Evolutionary conservation across 2,329 filamentous ascomycete species (phyloP).

Genomic region (Lachnellula occidentalis): DNA sequence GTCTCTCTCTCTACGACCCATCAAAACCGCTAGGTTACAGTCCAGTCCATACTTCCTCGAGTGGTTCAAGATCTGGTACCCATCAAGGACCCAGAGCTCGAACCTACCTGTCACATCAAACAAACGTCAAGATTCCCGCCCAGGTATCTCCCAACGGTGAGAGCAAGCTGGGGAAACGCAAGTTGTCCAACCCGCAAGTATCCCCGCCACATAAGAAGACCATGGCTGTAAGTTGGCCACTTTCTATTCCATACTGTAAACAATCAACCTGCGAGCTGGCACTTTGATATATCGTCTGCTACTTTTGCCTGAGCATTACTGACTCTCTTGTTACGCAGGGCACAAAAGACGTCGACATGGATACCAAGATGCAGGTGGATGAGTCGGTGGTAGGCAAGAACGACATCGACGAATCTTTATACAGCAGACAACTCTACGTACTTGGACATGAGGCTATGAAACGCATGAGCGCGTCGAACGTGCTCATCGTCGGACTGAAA

Average conservation of each 20-base stretch:
- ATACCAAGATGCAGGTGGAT: slow-evolving; percentile 62
- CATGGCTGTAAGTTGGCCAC: slow-evolving; percentile 51
- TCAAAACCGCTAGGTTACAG: not conserved
- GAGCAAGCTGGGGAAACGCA: slow-evolving; percentile 61
- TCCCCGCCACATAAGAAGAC: slow-evolving; percentile 52
- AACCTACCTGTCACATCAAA: slow-evolving; percentile 14
- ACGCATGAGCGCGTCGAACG: slow-evolving; percentile 94
- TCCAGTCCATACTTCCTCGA: slow-evolving; percentile 6
- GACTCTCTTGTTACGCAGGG: slow-evolving; percentile 30
- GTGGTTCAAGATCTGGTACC: slow-evolving; percentile 14
- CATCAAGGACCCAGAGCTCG: slow-evolving; percentile 15
- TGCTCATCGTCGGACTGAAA: slow-evolving; percentile 86
- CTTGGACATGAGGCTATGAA: slow-evolving; percentile 85
- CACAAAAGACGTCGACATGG: slow-evolving; percentile 54
- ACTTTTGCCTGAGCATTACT: not conserved
- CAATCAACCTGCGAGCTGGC: not conserved
- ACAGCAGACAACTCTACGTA: slow-evolving; percentile 69
- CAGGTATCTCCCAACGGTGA: slow-evolving; percentile 20
- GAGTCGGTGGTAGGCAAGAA: slow-evolving; percentile 48
- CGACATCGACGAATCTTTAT: slow-evolving; percentile 69
- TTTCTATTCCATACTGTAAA: slow-evolving; percentile 11
- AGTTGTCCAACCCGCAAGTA: slow-evolving; percentile 56
- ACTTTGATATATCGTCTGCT: not conserved
- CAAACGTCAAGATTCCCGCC: slow-evolving; percentile 31
- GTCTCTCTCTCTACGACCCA: not conserved